Conservation (phyloP, 192 early-diverging fungal species). For the Entrophospora sp. region DNA sequence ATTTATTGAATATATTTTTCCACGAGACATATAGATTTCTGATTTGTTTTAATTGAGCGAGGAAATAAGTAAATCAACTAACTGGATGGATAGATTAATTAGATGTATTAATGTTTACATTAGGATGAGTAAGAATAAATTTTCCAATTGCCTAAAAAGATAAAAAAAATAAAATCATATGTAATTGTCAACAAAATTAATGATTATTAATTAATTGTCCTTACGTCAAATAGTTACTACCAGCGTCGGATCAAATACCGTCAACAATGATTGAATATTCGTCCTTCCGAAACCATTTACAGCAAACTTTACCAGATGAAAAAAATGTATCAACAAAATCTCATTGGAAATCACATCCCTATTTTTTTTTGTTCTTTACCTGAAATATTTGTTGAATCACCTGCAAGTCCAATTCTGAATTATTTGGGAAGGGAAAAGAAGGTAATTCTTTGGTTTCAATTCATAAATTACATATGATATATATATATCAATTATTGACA, state of each 20-base stretch:
- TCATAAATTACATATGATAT: too few species aligned
- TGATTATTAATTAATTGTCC: too few species aligned
- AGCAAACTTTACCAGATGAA: conserved; percentile 80
- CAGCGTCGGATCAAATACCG: conserved; percentile 98
- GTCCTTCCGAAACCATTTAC: conserved; percentile 94
- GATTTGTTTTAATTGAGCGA: not conserved
- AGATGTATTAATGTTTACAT: conserved; percentile 41
- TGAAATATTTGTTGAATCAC: conserved; percentile 76
- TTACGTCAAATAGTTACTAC: too few species aligned
- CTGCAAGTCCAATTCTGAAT: conserved; percentile 75
- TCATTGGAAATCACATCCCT: conserved; percentile 95
- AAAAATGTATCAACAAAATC: conserved; percentile 91
- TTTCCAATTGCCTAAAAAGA: conserved; percentile 65
- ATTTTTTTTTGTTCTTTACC: conserved; percentile 95
- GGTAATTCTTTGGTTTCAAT: too few species aligned
- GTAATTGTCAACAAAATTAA: too few species aligned
- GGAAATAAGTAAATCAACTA: not conserved
- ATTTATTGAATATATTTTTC: conserved; percentile 98
- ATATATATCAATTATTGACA: too few species aligned
- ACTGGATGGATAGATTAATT: not conserved
- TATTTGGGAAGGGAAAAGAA: too few species aligned
- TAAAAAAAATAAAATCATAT: not conserved
- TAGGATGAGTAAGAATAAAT: conserved; percentile 95
- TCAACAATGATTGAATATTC: conserved; percentile 89
- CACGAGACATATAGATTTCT: conserved; percentile 59